Percentiles rank a stretch among this genome's conserved stretches.
These are phyloP conservation scores for Tritrichomonas musculus DNA, from an alignment of 208 protist genomes.

Conservation along the genomic window DNA sequence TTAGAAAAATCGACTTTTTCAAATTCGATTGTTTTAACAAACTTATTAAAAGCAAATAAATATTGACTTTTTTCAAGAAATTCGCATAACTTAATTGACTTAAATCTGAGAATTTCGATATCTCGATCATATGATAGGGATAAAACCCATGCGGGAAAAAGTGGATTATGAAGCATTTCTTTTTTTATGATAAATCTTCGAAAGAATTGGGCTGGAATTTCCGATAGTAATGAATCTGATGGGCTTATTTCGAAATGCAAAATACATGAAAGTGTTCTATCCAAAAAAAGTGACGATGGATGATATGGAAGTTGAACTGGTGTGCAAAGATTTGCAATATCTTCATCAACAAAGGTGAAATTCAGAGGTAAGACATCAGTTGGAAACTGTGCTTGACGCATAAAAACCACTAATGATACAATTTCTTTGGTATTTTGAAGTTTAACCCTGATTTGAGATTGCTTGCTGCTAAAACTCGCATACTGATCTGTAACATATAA, in stretches of 20 bases:
- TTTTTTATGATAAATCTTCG: background rate
- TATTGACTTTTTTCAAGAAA: background rate
- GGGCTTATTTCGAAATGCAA: background rate
- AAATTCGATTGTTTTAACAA: background rate
- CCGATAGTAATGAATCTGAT: background rate
- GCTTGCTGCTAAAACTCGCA: background rate
- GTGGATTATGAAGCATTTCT: background rate
- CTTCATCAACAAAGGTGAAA: background rate
- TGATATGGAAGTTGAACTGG: background rate
- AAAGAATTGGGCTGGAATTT: background rate
- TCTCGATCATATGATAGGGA: background rate
- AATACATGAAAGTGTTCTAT: background rate
- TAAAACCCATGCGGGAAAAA: background rate
- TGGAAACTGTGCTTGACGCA: background rate
- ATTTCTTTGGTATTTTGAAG: background rate
- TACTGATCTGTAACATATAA: background rate
- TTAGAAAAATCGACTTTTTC: background rate
- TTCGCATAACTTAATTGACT: background rate
- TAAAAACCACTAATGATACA: background rate
- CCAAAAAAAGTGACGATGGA: background rate
- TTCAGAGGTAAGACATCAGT: background rate
- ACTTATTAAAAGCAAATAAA: background rate
- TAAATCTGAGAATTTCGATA: background rate
- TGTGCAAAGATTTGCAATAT: background rate
- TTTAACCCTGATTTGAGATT: background rate